These are phyloP conservation scores for Atractiella rhizophila DNA, from an alignment of 768 basidiomycete genomes.

Conservation along the genomic window DNA sequence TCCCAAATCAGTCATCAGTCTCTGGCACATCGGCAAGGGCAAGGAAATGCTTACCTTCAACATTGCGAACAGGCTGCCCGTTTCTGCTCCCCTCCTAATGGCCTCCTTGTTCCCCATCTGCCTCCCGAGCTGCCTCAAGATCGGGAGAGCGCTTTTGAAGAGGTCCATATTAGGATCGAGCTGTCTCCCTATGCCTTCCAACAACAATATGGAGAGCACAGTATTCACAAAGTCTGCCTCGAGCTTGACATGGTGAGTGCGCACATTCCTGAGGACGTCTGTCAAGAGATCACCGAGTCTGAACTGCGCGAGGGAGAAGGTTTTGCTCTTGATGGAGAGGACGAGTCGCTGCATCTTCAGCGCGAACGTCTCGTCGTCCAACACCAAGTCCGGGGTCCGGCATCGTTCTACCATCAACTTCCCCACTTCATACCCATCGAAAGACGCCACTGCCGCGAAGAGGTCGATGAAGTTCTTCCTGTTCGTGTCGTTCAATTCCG, in stretches of 20 bases:
- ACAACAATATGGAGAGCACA: slow-evolving; percentile 67
- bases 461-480: slow-evolving; percentile 85
- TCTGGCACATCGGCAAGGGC: background rate
- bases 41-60: slow-evolving; percentile 39
- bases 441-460: slow-evolving; percentile 82
- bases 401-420: slow-evolving; percentile 91
- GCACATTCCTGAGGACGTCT: slow-evolving; percentile 62
- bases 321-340: slow-evolving; percentile 75
- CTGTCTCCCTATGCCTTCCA: slow-evolving; percentile 89
- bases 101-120: slow-evolving; percentile 61
- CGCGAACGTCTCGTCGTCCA: slow-evolving; percentile 84
- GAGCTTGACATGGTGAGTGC: slow-evolving; percentile 88
- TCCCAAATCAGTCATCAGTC: background rate
- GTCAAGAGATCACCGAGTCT: slow-evolving; percentile 79
- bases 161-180: slow-evolving; percentile 76
- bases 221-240: slow-evolving; percentile 98
- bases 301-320: slow-evolving; percentile 89
- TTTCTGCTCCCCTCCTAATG: slow-evolving; percentile 7
- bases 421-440: slow-evolving; percentile 86
- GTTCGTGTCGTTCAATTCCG: slow-evolving; percentile 55
- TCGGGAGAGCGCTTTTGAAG: slow-evolving; percentile 85
- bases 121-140: slow-evolving; percentile 65
- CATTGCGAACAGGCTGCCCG: slow-evolving; percentile 48
- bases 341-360: slow-evolving; percentile 94
- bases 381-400: slow-evolving; percentile 60